Evolutionary conservation across 2,329 filamentous ascomycete species (phyloP).

Genomic region (Fusarium robinianum): DNA sequence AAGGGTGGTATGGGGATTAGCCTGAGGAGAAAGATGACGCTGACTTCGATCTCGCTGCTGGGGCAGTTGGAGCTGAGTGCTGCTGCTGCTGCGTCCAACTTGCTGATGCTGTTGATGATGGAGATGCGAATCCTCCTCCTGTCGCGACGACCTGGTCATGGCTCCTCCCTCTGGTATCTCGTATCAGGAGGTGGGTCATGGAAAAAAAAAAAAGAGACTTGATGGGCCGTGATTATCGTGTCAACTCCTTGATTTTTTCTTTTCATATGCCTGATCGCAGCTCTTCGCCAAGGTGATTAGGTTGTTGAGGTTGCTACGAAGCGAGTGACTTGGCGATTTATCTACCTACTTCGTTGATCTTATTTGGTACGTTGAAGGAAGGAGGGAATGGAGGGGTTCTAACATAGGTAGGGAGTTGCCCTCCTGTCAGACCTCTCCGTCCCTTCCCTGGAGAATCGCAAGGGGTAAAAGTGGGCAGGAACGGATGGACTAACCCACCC

Average conservation of each 20-base stretch:
- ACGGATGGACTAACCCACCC: too few species aligned
- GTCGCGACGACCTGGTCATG: slow-evolving; percentile 30
- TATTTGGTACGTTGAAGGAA: too few species aligned
- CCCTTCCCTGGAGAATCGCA: too few species aligned
- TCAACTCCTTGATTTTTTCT: too few species aligned
- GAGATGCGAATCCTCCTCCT: slow-evolving; percentile 27
- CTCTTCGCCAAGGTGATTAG: not conserved
- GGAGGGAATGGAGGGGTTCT: too few species aligned
- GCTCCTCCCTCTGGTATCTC: slow-evolving; percentile 33
- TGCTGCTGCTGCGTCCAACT: slow-evolving; percentile 18
- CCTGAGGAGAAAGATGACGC: slow-evolving; percentile 7
- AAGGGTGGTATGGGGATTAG: slow-evolving; percentile 18
- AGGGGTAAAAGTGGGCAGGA: too few species aligned
- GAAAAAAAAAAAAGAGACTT: slow-evolving; percentile 16
- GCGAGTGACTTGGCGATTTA: slow-evolving; percentile 23
- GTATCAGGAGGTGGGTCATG: slow-evolving; percentile 36
- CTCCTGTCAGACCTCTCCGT: too few species aligned
- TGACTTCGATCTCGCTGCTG: slow-evolving; percentile 13
- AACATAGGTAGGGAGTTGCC: too few species aligned
- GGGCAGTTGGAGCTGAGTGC: slow-evolving; percentile 13
- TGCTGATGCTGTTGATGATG: slow-evolving; percentile 25
- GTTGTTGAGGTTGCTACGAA: too few species aligned
- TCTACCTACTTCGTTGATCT: too few species aligned
- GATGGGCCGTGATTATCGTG: too few species aligned
- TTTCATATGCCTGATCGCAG: slow-evolving; percentile 5